Conservation (phyloP, 768 basidiomycete species). For the Lactarius quietus region DNA sequence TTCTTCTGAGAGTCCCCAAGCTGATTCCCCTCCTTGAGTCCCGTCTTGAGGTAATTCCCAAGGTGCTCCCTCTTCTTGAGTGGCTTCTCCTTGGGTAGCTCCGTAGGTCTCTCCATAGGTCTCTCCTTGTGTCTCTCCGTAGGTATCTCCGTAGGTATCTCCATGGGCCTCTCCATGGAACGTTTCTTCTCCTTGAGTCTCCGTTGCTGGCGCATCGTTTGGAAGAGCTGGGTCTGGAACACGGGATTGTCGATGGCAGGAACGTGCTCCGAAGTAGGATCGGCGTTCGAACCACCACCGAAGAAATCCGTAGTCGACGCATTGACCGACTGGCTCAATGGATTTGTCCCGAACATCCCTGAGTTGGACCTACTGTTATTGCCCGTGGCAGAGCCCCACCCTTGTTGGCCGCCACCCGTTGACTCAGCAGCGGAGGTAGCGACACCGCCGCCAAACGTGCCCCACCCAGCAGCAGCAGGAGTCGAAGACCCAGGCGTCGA, state of each 20-base stretch:
- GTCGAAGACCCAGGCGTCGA: not conserved
- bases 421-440: slow-evolving; percentile 10
- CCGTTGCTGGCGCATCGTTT: not conserved
- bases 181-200: not conserved
- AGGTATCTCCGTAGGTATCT: not conserved
- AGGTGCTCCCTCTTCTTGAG: not conserved
- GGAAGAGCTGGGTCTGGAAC: not conserved
- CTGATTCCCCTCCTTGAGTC: not conserved
- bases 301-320: slow-evolving; percentile 15
- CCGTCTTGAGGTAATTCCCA: not conserved
- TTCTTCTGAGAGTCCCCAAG: not conserved
- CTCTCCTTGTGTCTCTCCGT: not conserved
- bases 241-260: not conserved
- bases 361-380: slow-evolving; percentile 14
- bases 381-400: slow-evolving; percentile 22
- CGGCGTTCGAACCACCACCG: not conserved
- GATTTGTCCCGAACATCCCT: not conserved
- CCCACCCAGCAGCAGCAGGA: slow-evolving; percentile 10
- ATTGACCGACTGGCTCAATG: not conserved
- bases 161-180: not conserved
- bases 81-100: not conserved
- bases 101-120: not conserved
- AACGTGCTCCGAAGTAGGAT: not conserved
- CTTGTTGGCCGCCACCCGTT: not conserved
- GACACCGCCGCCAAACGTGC: not conserved